A percentile compares a stretch with the other conserved stretches of the same genome.
Evolutionary conservation across 805 yeast species (phyloP).

Genomic region (Wickerhamomyces queroliae): DNA sequence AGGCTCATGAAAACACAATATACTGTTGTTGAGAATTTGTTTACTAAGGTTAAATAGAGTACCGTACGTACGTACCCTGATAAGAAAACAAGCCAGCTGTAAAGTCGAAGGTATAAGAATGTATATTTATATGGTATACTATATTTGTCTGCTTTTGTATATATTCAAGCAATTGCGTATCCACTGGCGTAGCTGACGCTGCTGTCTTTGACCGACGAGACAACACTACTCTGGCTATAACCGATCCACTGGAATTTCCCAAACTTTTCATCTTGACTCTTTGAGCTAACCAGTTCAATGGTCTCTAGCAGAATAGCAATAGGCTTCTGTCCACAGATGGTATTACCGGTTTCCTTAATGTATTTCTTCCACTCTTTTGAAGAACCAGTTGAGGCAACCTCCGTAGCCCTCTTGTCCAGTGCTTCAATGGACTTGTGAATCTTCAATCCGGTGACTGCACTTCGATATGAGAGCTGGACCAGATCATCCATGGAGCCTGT

Average conservation of each 20-base stretch:
- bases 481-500: conserved; percentile 14
- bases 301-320: conserved; percentile 56
- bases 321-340: conserved; percentile 92
- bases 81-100: too few relatives aligned
- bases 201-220: conserved; percentile 43
- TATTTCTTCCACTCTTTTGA: conserved; percentile 61
- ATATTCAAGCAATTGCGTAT: conserved; percentile 24
- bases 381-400: conserved; percentile 49
- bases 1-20: too few relatives aligned
- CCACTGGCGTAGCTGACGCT: conserved; percentile 94
- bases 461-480: conserved; percentile 5
- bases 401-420: conserved; percentile 70
- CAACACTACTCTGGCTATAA: conserved; percentile 71
- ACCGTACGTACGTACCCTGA: too few relatives aligned
- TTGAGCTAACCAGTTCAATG: conserved; percentile 32
- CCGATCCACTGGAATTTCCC: conserved; percentile 62
- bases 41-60: too few relatives aligned
- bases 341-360: conserved; percentile 67
- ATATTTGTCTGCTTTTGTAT: too few relatives aligned
- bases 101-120: too few relatives aligned
- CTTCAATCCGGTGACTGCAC: conserved; percentile 26
- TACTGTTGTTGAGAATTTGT: too few relatives aligned
- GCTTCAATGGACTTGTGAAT: conserved; percentile 70
- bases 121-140: too few relatives aligned
- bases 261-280: conserved; percentile 12